These are phyloP conservation scores for Hansenula sp. DNA, from an alignment of 1,139 yeast species.

Conservation along the genomic window DNA sequence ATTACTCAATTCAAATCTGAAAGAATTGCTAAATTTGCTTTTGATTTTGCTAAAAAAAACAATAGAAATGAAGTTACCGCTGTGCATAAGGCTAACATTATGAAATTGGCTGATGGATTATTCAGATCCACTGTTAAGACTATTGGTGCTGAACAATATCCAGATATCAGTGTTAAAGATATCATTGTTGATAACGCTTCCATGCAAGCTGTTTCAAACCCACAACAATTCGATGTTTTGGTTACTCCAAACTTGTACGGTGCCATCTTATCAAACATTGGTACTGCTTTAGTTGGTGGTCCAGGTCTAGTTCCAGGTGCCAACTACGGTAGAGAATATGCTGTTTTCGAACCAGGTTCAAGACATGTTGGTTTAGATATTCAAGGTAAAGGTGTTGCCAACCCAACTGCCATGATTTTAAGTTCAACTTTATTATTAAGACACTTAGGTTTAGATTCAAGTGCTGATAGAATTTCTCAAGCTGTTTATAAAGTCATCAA, in stretches of 20 bases:
- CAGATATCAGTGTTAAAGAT: constrained; percentile 79
- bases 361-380: constrained; percentile 98
- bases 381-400: constrained; percentile 90
- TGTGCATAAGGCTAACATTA: constrained; percentile 98
- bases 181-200: constrained; percentile 98
- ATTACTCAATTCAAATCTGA: constrained; percentile 94
- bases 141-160: constrained; percentile 81
- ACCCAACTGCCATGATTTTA: constrained; percentile 97
- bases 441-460: constrained; percentile 82
- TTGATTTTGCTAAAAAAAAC: constrained; percentile 91
- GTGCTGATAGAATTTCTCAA: constrained; percentile 80
- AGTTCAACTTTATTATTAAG: constrained; percentile 89
- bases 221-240: constrained; percentile 96
- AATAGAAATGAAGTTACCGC: constrained; percentile 92
- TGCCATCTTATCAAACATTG: constrained; percentile 93
- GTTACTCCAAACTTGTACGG: constrained; percentile 99
- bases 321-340: constrained; percentile 95
- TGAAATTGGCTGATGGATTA: constrained; percentile 98
- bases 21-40: constrained; percentile 96
- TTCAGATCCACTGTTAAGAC: constrained; percentile 93
- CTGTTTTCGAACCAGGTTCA: constrained; percentile 99
- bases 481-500: constrained; percentile 90
- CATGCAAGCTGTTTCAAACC: constrained; percentile 98
- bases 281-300: constrained; percentile 98
- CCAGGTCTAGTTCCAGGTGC: constrained; percentile 99